These are phyloP conservation scores for Emydomyces testavorans DNA, from an alignment of 2,329 filamentous ascomycete species.

Conservation along the genomic window DNA sequence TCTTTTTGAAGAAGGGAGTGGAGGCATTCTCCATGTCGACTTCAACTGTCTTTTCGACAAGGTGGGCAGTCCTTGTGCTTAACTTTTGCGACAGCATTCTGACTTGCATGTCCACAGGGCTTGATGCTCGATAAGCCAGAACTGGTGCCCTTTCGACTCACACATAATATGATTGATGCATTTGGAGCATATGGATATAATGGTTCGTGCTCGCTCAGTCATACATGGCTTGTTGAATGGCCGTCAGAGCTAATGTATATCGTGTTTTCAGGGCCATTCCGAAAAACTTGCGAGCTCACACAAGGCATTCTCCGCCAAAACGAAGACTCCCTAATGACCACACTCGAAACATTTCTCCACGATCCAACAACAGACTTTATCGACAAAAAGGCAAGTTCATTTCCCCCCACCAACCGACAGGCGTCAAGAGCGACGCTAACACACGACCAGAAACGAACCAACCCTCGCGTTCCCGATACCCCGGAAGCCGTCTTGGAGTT, in stretches of 20 bases:
- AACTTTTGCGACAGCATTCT: neutral
- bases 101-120: slow-evolving; percentile 42
- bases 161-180: slow-evolving; percentile 96
- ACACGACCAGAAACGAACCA: slow-evolving; percentile 39
- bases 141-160: slow-evolving; percentile 86
- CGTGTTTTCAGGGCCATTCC: slow-evolving; percentile 55
- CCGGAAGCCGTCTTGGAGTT: slow-evolving; percentile 75
- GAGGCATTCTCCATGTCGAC: slow-evolving; percentile 92
- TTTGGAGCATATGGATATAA: slow-evolving; percentile 94
- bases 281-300: slow-evolving; percentile 80
- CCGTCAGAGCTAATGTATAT: neutral
- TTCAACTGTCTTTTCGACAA: slow-evolving; percentile 99
- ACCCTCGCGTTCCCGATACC: slow-evolving; percentile 49
- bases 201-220: slow-evolving; percentile 30
- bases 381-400: slow-evolving; percentile 48
- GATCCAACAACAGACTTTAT: slow-evolving; percentile 92
- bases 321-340: slow-evolving; percentile 93
- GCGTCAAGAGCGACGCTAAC: neutral
- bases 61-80: slow-evolving; percentile 18
- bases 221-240: neutral
- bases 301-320: slow-evolving; percentile 74
- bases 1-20: slow-evolving; percentile 82
- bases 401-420: neutral
- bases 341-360: slow-evolving; percentile 92
- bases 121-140: slow-evolving; percentile 92